phyloP scores from a whole-genome alignment of 495 filamentous ascomycete species.

The Penicillium lividum region DNA sequence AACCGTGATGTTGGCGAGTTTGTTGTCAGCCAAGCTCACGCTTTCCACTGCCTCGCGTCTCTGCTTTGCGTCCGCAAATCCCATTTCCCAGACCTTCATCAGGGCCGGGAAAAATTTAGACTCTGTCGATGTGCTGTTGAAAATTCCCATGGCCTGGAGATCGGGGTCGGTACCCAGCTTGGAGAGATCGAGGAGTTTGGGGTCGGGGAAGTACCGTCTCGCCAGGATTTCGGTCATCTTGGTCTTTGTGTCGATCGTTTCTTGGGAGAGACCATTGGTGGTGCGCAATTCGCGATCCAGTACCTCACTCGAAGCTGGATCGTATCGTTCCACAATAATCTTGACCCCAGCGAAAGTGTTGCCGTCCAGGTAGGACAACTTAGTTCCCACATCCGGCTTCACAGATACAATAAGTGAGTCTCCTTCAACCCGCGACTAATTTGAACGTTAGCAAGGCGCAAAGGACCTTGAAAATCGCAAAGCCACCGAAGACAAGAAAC shows the following conservation, averaged over 20 bases:
- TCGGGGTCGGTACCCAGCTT: constrained; percentile 67
- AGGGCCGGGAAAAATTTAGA: constrained; percentile 88
- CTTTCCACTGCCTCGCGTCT: constrained; percentile 74
- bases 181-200: constrained; percentile 79
- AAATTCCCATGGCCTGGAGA: constrained; percentile 71
- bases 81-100: constrained; percentile 74
- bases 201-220: constrained; percentile 65
- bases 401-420: constrained; percentile 68
- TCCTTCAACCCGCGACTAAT: constrained; percentile 70
- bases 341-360: constrained; percentile 64
- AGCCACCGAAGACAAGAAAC: constrained; percentile 43
- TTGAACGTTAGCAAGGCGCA: constrained; percentile 68
- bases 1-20: constrained; percentile 64
- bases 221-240: constrained; percentile 61
- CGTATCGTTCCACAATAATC: constrained; percentile 53
- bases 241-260: constrained; percentile 46
- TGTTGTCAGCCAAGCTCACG: constrained; percentile 76
- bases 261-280: constrained; percentile 27
- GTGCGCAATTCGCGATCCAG: constrained; percentile 28
- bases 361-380: constrained; percentile 61
- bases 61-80: constrained; percentile 63
- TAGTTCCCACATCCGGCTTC: constrained; percentile 59
- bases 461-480: constrained; percentile 53
- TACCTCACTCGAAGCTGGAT: constrained; percentile 23
- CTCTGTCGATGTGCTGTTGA: constrained; percentile 66